Conservation (phyloP, 768 basidiomycete genomes). For the Russula foetens region DNA sequence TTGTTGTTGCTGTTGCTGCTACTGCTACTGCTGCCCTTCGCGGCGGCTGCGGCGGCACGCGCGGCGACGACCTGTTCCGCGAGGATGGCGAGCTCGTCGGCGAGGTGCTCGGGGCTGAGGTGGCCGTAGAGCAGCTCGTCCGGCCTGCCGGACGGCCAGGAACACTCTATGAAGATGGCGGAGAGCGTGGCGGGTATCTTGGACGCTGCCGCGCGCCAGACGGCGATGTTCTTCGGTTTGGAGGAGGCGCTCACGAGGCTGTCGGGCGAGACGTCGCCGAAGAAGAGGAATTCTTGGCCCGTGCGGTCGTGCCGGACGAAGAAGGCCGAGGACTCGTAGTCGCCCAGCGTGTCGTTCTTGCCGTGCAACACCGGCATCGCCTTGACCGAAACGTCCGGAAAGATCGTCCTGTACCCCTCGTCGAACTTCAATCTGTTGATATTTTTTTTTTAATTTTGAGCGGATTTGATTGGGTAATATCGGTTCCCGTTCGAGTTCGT, state of each 20-base stretch:
- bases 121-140: slow-evolving; percentile 76
- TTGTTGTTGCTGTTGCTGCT: not conserved
- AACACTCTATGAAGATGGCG: slow-evolving; percentile 93
- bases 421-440: slow-evolving; percentile 41
- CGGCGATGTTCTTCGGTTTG: slow-evolving; percentile 49
- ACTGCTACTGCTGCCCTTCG: slow-evolving; percentile 10
- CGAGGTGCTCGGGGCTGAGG: slow-evolving; percentile 72
- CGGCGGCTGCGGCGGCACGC: slow-evolving; percentile 23
- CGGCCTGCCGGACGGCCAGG: slow-evolving; percentile 67
- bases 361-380: slow-evolving; percentile 72
- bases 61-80: slow-evolving; percentile 56
- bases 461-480: no score
- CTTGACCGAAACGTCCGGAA: slow-evolving; percentile 51
- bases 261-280: slow-evolving; percentile 92
- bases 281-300: slow-evolving; percentile 75
- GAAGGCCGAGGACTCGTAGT: slow-evolving; percentile 77
- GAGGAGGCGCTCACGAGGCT: slow-evolving; percentile 54
- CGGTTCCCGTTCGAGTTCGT: no score
- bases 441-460: no score
- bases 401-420: slow-evolving; percentile 44
- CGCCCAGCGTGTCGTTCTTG: slow-evolving; percentile 36
- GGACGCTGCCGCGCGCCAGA: slow-evolving; percentile 80
- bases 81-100: slow-evolving; percentile 62
- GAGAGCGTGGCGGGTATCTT: slow-evolving; percentile 62
- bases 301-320: slow-evolving; percentile 66